These are phyloP conservation scores for Amniculicola lignicola DNA, from an alignment of 495 filamentous ascomycete genomes.

Conservation along the genomic window DNA sequence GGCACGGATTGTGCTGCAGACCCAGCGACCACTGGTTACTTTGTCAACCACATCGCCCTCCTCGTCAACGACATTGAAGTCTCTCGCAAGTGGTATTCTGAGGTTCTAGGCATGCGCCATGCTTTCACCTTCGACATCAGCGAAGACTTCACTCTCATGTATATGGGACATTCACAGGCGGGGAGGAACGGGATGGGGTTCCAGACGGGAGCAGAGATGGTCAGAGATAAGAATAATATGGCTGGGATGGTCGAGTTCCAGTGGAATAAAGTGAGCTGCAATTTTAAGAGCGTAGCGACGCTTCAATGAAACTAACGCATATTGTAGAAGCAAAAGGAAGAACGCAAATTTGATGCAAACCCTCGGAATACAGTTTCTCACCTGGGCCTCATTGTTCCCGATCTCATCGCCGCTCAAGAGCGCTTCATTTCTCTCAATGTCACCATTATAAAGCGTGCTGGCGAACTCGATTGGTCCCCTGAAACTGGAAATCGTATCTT, in stretches of 20 bases:
- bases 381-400: conserved; percentile 37
- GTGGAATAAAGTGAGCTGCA: conserved; percentile 19
- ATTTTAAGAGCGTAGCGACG: not conserved
- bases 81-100: conserved; percentile 48
- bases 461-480: conserved; percentile 8
- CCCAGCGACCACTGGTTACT: conserved; percentile 44
- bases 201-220: conserved; percentile 38
- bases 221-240: conserved; percentile 37
- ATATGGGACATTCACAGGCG: conserved; percentile 39
- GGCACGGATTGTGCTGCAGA: conserved; percentile 13
- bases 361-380: conserved; percentile 35
- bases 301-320: not conserved
- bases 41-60: conserved; percentile 49
- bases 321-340: conserved; percentile 1
- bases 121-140: conserved; percentile 43
- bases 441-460: conserved; percentile 33
- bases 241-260: conserved; percentile 41
- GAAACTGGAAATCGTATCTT: conserved; percentile 6
- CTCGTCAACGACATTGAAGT: conserved; percentile 43
- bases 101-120: conserved; percentile 50
- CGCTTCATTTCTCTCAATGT: conserved; percentile 29
- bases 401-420: conserved; percentile 31
- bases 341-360: not conserved
- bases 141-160: conserved; percentile 35
- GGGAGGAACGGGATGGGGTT: conserved; percentile 42